Percentiles rank a stretch among this genome's conserved stretches.
These are phyloP conservation scores for Orobanche coerulescens DNA, from an alignment of 257 asterid genomes.

Conservation along the genomic window DNA sequence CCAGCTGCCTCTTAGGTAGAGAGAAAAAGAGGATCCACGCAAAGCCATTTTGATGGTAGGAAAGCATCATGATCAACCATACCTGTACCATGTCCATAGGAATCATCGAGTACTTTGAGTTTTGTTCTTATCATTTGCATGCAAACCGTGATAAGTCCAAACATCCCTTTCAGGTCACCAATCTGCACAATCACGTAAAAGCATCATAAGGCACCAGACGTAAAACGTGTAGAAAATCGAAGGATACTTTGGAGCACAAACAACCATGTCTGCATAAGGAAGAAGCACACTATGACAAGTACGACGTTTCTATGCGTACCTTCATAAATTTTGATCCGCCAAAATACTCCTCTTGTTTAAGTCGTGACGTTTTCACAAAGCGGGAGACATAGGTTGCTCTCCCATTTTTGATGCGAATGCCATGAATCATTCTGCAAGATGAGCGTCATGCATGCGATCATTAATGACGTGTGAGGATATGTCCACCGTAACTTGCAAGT, in stretches of 20 bases:
- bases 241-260: neutral
- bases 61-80: conserved; percentile 16
- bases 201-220: neutral
- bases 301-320: conserved; percentile 31
- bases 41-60: conserved; percentile 2
- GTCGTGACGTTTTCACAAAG: conserved; percentile 78
- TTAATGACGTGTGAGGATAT: neutral
- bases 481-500: neutral
- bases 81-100: conserved; percentile 86
- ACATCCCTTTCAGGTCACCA: conserved; percentile 88
- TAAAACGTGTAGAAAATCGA: neutral
- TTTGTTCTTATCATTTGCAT: conserved; percentile 65
- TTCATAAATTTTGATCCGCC: conserved; percentile 85
- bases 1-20: neutral
- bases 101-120: conserved; percentile 63
- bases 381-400: conserved; percentile 92
- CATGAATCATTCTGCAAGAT: conserved; percentile 83
- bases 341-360: conserved; percentile 78
- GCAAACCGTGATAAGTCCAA: conserved; percentile 63
- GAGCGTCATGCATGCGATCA: conserved; percentile 12
- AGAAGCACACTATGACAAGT: neutral
- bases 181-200: conserved; percentile 46
- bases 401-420: conserved; percentile 87
- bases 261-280: neutral
- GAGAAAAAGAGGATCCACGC: neutral